These are phyloP conservation scores for Coemansia sp. DNA, from an alignment of 192 early-diverging fungal species.

Conservation along the genomic window DNA sequence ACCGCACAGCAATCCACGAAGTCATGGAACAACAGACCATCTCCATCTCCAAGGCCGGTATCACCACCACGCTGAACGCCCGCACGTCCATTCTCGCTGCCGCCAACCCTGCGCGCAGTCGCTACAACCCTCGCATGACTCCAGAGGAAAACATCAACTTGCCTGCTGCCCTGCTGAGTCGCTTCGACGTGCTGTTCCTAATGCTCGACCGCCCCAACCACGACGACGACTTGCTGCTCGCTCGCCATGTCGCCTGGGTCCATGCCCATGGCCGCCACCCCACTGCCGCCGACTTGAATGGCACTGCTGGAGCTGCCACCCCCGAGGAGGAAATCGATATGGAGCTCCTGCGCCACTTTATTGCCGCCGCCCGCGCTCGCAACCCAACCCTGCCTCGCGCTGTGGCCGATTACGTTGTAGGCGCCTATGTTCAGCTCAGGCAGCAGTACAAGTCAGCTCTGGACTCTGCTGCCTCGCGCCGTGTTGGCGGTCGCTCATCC, in stretches of 20 bases:
- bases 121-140: constrained; percentile 87
- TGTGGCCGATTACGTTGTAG: constrained; percentile 85
- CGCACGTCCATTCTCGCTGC: constrained; percentile 94
- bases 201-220: constrained; percentile 83
- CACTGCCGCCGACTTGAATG: constrained; percentile 46
- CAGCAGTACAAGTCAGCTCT: constrained; percentile 59
- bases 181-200: constrained; percentile 92
- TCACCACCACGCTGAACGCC: constrained; percentile 96
- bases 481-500: constrained; percentile 16
- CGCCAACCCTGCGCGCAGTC: constrained; percentile 95
- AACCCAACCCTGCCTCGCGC: constrained; percentile 70
- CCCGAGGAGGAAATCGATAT: constrained; percentile 62
- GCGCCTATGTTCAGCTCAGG: constrained; percentile 80
- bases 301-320: constrained; percentile 24
- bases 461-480: constrained; percentile 16
- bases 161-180: constrained; percentile 88
- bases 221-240: constrained; percentile 78
- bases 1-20: constrained; percentile 97
- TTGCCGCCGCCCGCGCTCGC: constrained; percentile 77
- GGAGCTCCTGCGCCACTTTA: constrained; percentile 84
- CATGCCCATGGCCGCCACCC: constrained; percentile 86
- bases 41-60: constrained; percentile 96
- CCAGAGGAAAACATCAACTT: constrained; percentile 97
- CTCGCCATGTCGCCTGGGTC: constrained; percentile 90
- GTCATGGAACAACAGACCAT: constrained; percentile 99